phyloP scores from a whole-genome alignment of 2,329 filamentous ascomycete species.

The Zymoseptoria crescenta region DNA sequence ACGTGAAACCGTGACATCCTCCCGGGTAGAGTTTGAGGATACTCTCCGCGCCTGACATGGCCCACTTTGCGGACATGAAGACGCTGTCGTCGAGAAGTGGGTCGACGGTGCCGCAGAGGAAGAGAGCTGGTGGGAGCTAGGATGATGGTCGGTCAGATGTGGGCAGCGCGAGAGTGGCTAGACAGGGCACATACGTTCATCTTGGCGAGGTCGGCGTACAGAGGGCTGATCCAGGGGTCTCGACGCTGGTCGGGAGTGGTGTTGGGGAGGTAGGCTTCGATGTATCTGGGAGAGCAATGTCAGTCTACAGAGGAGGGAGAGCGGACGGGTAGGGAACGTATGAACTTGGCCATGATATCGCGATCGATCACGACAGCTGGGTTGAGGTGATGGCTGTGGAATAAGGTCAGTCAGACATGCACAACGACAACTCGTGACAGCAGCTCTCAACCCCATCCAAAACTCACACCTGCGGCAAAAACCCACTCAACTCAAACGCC shows the following conservation, averaged over 20 bases:
- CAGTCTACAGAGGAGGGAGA: neutral
- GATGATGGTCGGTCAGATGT: no score
- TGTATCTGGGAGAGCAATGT: constrained; percentile 29
- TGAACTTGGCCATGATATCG: constrained; percentile 36
- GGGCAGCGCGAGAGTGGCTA: no score
- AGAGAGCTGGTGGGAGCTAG: constrained; percentile 46
- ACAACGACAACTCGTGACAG: neutral
- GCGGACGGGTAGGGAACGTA: constrained; percentile 6
- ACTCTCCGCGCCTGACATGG: constrained; percentile 42
- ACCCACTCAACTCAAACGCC: constrained; percentile 41
- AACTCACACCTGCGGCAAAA: constrained; percentile 32
- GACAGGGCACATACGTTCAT: constrained; percentile 12
- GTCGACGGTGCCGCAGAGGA: constrained; percentile 49
- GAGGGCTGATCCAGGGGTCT: constrained; percentile 41
- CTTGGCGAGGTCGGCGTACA: constrained; percentile 41
- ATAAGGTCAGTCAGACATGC: neutral
- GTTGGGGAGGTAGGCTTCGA: constrained; percentile 39
- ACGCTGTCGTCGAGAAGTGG: constrained; percentile 46
- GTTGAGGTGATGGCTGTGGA: constrained; percentile 30
- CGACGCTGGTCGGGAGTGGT: constrained; percentile 35
- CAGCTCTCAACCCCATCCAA: neutral
- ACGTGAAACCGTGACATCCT: constrained; percentile 47
- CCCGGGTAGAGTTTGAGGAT: constrained; percentile 41
- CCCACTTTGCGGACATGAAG: constrained; percentile 49
- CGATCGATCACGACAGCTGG: constrained; percentile 38